phyloP scores from a whole-genome alignment of 2,329 filamentous ascomycete genomes.

The Cladosporium oxysporum region DNA sequence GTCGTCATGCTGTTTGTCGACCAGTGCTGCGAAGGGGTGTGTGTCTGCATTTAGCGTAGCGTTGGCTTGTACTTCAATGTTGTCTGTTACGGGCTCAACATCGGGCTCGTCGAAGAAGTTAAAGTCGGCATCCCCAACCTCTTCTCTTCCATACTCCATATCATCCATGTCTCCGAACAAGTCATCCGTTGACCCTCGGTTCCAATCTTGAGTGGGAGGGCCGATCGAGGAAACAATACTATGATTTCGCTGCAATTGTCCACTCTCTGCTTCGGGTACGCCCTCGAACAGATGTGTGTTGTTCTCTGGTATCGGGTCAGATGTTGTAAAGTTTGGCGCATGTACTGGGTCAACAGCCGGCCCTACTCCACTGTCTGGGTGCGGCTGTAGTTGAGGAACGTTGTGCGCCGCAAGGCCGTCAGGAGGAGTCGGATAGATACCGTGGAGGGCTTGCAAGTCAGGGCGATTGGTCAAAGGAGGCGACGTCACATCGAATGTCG shows the following conservation, averaged over 20 bases:
- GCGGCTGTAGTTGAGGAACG: conserved; percentile 21
- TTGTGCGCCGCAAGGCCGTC: conserved; percentile 49
- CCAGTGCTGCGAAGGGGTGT: neutral
- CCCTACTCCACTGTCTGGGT: neutral
- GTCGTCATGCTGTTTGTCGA: neutral
- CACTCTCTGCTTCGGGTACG: neutral
- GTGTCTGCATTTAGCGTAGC: neutral
- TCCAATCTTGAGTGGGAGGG: conserved; percentile 21
- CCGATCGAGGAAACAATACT: conserved; percentile 31
- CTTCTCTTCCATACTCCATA: conserved; percentile 69
- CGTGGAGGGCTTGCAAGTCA: conserved; percentile 48
- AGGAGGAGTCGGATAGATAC: conserved; percentile 72
- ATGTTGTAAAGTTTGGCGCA: neutral
- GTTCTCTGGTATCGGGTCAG: conserved; percentile 4
- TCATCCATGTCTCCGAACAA: conserved; percentile 71
- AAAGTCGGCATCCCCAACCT: conserved; percentile 81
- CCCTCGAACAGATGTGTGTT: neutral
- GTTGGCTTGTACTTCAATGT: neutral
- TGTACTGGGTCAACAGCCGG: neutral
- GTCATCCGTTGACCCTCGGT: conserved; percentile 53
- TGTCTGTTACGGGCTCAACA: neutral
- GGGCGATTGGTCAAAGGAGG: conserved; percentile 39
- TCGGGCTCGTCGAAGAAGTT: conserved; percentile 74
- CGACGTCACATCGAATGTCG: conserved; percentile 25
- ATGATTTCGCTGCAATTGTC: conserved; percentile 55